Conservation (phyloP, 2,329 filamentous ascomycete species). For the Claviceps lovelessii region DNA sequence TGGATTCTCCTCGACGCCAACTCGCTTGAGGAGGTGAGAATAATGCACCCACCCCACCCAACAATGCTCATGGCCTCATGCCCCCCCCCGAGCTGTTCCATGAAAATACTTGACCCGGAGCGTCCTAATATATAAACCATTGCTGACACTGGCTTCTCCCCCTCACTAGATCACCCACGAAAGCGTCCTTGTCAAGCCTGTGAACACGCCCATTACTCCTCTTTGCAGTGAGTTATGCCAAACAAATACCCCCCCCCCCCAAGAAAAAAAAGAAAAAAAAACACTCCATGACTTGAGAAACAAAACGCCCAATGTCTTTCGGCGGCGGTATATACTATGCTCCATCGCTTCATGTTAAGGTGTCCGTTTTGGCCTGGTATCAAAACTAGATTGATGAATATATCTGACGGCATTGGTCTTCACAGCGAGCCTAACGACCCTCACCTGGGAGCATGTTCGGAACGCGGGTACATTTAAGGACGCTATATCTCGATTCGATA, state of each 20-base stretch:
- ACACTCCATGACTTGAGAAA: slow-evolving; percentile 1
- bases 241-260: not conserved
- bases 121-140: slow-evolving; percentile 5
- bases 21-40: slow-evolving; percentile 75
- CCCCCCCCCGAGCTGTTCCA: not conserved
- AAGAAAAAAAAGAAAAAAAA: not conserved
- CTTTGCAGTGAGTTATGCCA: slow-evolving; percentile 74
- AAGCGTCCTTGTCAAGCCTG: slow-evolving; percentile 91
- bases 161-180: slow-evolving; percentile 70
- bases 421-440: slow-evolving; percentile 83
- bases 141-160: slow-evolving; percentile 5
- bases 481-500: slow-evolving; percentile 87
- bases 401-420: slow-evolving; percentile 2
- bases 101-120: not conserved
- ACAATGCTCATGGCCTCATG: not conserved
- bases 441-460: slow-evolving; percentile 98
- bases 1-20: slow-evolving; percentile 94
- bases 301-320: not conserved
- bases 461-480: slow-evolving; percentile 95
- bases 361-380: not conserved
- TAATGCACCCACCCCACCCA: slow-evolving; percentile 4
- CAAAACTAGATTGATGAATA: not conserved
- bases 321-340: too few species aligned
- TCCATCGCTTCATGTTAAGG: not conserved
- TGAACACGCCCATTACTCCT: slow-evolving; percentile 97